phyloP scores from a whole-genome alignment of 177 flowering plant genomes.

The Vitis hybrid region DNA sequence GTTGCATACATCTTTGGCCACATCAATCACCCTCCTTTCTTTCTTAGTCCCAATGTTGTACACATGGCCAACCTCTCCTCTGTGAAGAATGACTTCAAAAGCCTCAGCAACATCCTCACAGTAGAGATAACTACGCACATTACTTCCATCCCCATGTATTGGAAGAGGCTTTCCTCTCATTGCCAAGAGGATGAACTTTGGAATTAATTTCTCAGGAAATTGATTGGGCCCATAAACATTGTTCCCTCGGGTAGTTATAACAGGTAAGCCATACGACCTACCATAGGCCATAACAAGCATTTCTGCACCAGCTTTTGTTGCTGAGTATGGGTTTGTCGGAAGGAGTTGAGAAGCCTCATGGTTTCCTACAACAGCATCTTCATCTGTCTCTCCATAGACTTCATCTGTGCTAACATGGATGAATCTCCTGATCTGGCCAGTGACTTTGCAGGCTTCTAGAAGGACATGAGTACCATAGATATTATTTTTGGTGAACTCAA shows the following conservation, averaged over 20 bases:
- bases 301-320: conserved; percentile 75
- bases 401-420: conserved; percentile 78
- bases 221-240: conserved; percentile 75
- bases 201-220: conserved; percentile 66
- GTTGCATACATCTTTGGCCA: conserved; percentile 62
- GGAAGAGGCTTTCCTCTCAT: conserved; percentile 59
- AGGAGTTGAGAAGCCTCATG: conserved; percentile 73
- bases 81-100: conserved; percentile 63
- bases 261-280: conserved; percentile 65
- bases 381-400: conserved; percentile 73
- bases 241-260: conserved; percentile 67
- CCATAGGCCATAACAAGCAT: conserved; percentile 83
- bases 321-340: conserved; percentile 72
- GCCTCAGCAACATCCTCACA: conserved; percentile 82
- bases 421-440: conserved; percentile 66
- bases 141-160: conserved; percentile 67
- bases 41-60: conserved; percentile 69
- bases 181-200: conserved; percentile 65
- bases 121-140: conserved; percentile 61
- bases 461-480: conserved; percentile 73
- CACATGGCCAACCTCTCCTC: conserved; percentile 74
- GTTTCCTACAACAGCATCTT: conserved; percentile 70
- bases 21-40: conserved; percentile 72
- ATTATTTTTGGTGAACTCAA: conserved; percentile 73
- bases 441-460: conserved; percentile 66